Evolutionary conservation across 257 asterid genomes (phyloP), one percentile per base, ranked within the genome.

Genomic region (Fraxinus anomala): DNA sequence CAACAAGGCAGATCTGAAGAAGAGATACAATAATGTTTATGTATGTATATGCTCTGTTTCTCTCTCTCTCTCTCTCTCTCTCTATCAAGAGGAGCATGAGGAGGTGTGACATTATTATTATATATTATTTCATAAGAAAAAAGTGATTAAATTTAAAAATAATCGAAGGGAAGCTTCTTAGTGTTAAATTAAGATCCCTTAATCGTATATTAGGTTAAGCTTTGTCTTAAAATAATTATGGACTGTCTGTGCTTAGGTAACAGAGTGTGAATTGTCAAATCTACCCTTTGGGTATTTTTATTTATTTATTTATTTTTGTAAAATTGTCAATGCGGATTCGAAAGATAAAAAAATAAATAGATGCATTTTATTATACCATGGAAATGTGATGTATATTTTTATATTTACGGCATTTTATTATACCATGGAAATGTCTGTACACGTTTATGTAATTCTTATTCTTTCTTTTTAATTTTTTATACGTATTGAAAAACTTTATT

Each of bases 201-300:
- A 79, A 81, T 83, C 86, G 84, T 86, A 86, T 76, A 82, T 85
- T 91, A 83, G 89, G 91, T 89, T 86, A 83, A 78, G 80, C 72
- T 59, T 83, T 79, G 39, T 23, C 42, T 71, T 82, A 63, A 56
- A 80, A 63, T 76, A 71, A 73, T 73, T 63, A 47, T 76, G 68
- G 63, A 61, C 84, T 63, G 80, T 59, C 74, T 65, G 78, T 74
- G 51, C 73, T 30, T 11, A 44, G 77, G 79, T 36, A 54, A 68
- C 23, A 68, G 21, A 42, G 47, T 28, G 63, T 2, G 11, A 36
- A 77, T 76, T 82, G 82, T 78, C 91, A 12, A 11, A 70, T 33
- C 1, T 85, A 36, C 88, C 90, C 89, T 47, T 80, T 33, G 31
- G 0, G 2, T 17, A 42, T 2, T 1, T 59, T 31, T 31, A 31